Evolutionary conservation across 805 yeast species (phyloP), one percentile per base, ranked within the genome.

Genomic region (Babjeviella inositovora): DNA sequence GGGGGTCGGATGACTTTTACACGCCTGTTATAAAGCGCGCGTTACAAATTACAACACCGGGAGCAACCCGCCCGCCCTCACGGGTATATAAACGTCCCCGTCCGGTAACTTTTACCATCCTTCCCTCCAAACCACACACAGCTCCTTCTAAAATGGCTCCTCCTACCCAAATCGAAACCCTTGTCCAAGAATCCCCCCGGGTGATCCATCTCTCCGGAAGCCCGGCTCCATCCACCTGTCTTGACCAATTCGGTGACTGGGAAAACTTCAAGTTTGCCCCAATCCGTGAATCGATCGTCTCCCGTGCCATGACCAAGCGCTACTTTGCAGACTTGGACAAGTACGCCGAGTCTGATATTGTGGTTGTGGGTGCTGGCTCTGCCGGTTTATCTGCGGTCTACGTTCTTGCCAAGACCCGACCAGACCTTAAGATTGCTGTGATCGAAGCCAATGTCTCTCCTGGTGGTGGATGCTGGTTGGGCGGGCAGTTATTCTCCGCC

Each of bases 381-480:
- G 70, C 80, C 20, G 85, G 85, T 20, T 54, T 75, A 29, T 63
- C 76, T 25, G 77, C 82, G 14, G 85, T 84, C n/a, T 75, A 67
- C 41, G 66, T 62, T 18, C 54, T 75, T 35, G 82, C 77, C 23
- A 70, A 62, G 43, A 66, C 72, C 39, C 63, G 85, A 43, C 85
- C 87, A 9, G 82, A 75, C 33, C 53, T 75, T 35, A 74, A 70
- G 43, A 65, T 75, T 32, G 80, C 81, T 30, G 68, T 72, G 32
- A 60, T 75, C 28, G 87, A 75, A 50, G 72, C 80, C 17, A 61
- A 63, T 31, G 80, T 74, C n/a, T 60, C 77, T 16, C 75, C 77
- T 26, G 85, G 85, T 28, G 87, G 85, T 31, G 87, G 87, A 14
- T 69, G 76, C 28, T 73, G 77, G 72, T 53, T 75, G 22, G 81